Evolutionary conservation across 177 flowering plant genomes (phyloP), one percentile per base, ranked within the genome.

Genomic region (Tripterygium wilfordii): DNA sequence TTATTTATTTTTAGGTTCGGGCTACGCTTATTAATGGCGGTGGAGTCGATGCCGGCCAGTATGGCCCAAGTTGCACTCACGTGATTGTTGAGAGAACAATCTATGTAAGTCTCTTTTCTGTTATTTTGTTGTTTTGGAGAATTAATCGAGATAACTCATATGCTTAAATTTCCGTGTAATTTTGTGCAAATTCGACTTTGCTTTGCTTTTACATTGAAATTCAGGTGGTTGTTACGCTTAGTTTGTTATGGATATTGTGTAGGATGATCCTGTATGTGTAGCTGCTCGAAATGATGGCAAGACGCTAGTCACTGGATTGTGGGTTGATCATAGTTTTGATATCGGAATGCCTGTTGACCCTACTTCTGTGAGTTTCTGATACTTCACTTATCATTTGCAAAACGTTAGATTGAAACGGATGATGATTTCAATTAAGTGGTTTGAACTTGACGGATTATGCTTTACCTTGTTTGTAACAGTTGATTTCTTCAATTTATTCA

Each of bases 251-350:
- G 33, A 4, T 12, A 40, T 5, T 36, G 24, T 51, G 35, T 43
- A 94, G 99, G 85, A 87, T 68, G 92, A 89, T 66, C 68, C 86
- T 15, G 49, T 75, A 16, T 94, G 99, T 53, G 76, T 71, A 53
- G 72, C 64, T 28, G 97, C 99, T 41, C 65, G 92, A 43, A 56
- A 36, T 8, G 92, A 85, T 60, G 88, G 88, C 10, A 94, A 94
- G 67, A 53, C 47, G 9, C 56, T 94, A 12, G 86, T 89, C 28
- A 80, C 81, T 0, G 69, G 68, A 4, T 46, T 79, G 31, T 94
- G 99, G 99, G 87, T 87, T 22, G 85, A 75, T 31, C 88, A 89
- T 50, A 75, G 95, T 62, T 58, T 61, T 36, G 90, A 87, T 43
- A 27, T 65, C 41, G 95, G 83, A 42, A 61, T 62, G 73, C 76